Percentiles rank a stretch among this genome's conserved stretches.
These are phyloP conservation scores for Trametes pubescens DNA, from an alignment of 1,284 basidiomycete species.

Conservation along the genomic window DNA sequence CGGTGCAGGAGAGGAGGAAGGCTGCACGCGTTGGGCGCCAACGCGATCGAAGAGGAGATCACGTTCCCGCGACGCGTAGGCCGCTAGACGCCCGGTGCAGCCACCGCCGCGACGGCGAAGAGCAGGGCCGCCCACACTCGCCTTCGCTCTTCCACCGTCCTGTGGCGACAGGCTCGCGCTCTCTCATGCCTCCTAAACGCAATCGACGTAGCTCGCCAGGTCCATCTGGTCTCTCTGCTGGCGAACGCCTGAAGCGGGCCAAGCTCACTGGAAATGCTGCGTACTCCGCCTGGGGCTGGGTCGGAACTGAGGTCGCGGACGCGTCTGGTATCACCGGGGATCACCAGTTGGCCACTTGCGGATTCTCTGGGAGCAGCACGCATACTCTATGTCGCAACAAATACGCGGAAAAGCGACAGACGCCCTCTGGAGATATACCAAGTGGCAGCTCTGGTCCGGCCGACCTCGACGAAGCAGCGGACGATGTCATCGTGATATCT, in stretches of 20 bases:
- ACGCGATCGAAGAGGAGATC: slow-evolving; percentile 17
- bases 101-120: slow-evolving; percentile 28
- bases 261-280: slow-evolving; percentile 54
- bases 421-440: slow-evolving; percentile 12
- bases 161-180: not conserved
- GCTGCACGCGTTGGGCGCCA: not conserved
- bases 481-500: slow-evolving; percentile 73
- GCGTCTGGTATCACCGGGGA: slow-evolving; percentile 66
- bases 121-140: slow-evolving; percentile 7
- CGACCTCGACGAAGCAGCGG: slow-evolving; percentile 53
- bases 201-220: slow-evolving; percentile 59
- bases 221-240: slow-evolving; percentile 61
- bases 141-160: slow-evolving; percentile 12
- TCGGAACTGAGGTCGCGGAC: slow-evolving; percentile 67
- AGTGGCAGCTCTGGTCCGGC: slow-evolving; percentile 19
- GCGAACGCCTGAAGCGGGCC: slow-evolving; percentile 67
- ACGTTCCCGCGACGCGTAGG: slow-evolving; percentile 33
- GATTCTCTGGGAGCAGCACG: slow-evolving; percentile 60
- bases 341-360: slow-evolving; percentile 72
- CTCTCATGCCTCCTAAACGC: slow-evolving; percentile 68
- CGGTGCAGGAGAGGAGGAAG: too few species aligned
- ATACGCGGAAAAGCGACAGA: slow-evolving; percentile 45
- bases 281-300: slow-evolving; percentile 78
- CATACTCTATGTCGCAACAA: slow-evolving; percentile 64
- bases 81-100: slow-evolving; percentile 24